Base-by-base conservation (phyloP, 2,329 filamentous ascomycete genomes). In the Xylaria sp. region DNA sequence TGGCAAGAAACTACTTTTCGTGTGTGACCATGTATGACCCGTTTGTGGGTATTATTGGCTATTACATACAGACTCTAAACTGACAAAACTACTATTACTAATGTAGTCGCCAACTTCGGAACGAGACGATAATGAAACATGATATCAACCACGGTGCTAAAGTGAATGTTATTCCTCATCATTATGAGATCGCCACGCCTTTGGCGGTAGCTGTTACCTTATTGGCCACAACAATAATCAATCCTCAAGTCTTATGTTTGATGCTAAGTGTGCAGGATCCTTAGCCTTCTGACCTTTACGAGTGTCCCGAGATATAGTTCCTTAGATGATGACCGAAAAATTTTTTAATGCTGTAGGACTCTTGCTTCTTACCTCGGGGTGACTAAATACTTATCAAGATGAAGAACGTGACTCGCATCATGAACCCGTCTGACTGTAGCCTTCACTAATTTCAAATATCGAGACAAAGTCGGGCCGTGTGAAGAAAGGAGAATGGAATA, bases 381-480 rank as follows among this genome's bases (percentile, higher is more conserved):
- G 29, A 29, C 42, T 37, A 50, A 37, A 50, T 57, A 37, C 50
- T 21, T 35, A 47, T 12, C 12, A 25, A 55, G 47, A 42, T 18
- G 35, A 40, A 29, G 48, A 35, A 57, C n/a, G 60, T 54, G 23
- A 50, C 55, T 27, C 18, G 25, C 55, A 29, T 12, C 44, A 47
- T 60, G 37, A 40, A 37, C 32, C 44, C 21, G 50, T 61, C 61
- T 68, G 50, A 51, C 66, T 16, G 16, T 16, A 10, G 13, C n/a
- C 40, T 57, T 16, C 16, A 25, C 44, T 13, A 18, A 68, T 68
- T 61, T 55, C 50, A 64, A 60, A 57, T 61, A 25, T 37, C 10
- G 25, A 51, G 44, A 40, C 21, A n/a, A 60, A 51, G 29, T 42
- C 47, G 23, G 44, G 32, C 54, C 47, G 53, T 40, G 16, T 9